phyloP scores from a whole-genome alignment of 2,329 filamentous ascomycete genomes.

The Monosporascus sp. region DNA sequence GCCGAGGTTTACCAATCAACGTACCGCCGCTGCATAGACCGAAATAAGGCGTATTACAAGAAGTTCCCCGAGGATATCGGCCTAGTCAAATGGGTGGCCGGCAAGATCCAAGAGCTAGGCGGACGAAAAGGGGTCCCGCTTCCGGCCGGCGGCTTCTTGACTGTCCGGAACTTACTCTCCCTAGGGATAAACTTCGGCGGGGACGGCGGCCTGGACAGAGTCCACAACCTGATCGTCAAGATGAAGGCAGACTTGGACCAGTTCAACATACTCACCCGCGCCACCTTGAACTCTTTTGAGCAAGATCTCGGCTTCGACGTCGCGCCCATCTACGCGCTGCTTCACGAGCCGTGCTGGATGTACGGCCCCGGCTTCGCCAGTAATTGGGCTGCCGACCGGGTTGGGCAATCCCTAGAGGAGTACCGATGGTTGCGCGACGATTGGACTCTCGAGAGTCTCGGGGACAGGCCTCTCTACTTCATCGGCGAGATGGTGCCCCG shows the following conservation, averaged over 20 bases:
- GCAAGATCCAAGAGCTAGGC: slow-evolving; percentile 54
- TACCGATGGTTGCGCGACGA: slow-evolving; percentile 47
- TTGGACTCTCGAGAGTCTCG: slow-evolving; percentile 31
- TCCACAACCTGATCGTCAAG: slow-evolving; percentile 70
- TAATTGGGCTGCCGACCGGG: slow-evolving; percentile 68
- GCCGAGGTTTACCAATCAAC: slow-evolving; percentile 71
- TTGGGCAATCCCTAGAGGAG: slow-evolving; percentile 43
- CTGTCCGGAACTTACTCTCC: slow-evolving; percentile 67
- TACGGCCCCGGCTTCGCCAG: slow-evolving; percentile 57
- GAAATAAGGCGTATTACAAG: slow-evolving; percentile 73
- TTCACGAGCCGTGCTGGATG: slow-evolving; percentile 88
- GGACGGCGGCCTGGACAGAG: slow-evolving; percentile 68
- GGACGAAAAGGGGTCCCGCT: slow-evolving; percentile 49
- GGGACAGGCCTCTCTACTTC: slow-evolving; percentile 61
- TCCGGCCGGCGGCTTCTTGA: slow-evolving; percentile 68
- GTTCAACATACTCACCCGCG: slow-evolving; percentile 69
- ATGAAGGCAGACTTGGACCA: slow-evolving; percentile 67
- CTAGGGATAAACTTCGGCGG: slow-evolving; percentile 73
- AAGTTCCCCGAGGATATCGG: slow-evolving; percentile 80
- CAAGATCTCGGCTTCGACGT: slow-evolving; percentile 64
- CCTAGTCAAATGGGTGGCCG: slow-evolving; percentile 60
- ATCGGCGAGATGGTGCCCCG: slow-evolving; percentile 91
- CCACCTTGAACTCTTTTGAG: slow-evolving; percentile 66
- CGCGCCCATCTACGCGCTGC: slow-evolving; percentile 74
- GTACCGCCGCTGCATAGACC: slow-evolving; percentile 61